Conservation (phyloP, 2,329 filamentous ascomycete genomes). For the Colletotrichum spaethianum region DNA sequence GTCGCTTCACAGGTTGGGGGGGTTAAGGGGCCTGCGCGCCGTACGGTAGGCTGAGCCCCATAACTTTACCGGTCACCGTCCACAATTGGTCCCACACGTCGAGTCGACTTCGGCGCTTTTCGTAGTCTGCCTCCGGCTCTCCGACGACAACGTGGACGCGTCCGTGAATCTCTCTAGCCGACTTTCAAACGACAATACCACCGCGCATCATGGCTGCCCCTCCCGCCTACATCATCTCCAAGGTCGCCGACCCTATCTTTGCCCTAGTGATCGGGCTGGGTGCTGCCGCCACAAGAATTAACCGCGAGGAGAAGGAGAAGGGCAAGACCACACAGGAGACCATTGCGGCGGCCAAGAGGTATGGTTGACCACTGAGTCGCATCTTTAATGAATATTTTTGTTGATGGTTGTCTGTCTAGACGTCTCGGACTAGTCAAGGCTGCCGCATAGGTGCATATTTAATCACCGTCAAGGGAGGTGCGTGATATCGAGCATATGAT, state of each 20-base stretch:
- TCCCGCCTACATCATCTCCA: slow-evolving; percentile 71
- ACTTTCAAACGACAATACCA: neutral
- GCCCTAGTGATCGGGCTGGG: slow-evolving; percentile 69
- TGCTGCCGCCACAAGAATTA: slow-evolving; percentile 70
- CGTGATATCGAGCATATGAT: neutral
- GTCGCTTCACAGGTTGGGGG: slow-evolving; percentile 5
- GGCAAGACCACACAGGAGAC: slow-evolving; percentile 67
- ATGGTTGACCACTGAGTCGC: slow-evolving; percentile 34
- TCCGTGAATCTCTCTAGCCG: neutral
- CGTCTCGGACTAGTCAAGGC: slow-evolving; percentile 43
- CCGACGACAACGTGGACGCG: neutral
- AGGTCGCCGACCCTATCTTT: slow-evolving; percentile 71
- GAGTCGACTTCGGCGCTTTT: neutral
- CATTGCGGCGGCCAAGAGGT: slow-evolving; percentile 62
- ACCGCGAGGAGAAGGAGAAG: slow-evolving; percentile 72
- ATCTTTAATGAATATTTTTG: neutral
- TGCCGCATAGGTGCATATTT: neutral
- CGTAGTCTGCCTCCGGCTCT: neutral
- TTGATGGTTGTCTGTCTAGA: slow-evolving; percentile 37
- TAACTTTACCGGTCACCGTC: neutral
- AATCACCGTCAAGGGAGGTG: slow-evolving; percentile 12
- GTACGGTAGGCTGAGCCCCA: neutral
- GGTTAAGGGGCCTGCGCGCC: neutral
- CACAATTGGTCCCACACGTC: neutral
- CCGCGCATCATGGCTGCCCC: slow-evolving; percentile 63